Conservation (phyloP, 2,329 filamentous ascomycete species). For the Trichophyton rubrum region DNA sequence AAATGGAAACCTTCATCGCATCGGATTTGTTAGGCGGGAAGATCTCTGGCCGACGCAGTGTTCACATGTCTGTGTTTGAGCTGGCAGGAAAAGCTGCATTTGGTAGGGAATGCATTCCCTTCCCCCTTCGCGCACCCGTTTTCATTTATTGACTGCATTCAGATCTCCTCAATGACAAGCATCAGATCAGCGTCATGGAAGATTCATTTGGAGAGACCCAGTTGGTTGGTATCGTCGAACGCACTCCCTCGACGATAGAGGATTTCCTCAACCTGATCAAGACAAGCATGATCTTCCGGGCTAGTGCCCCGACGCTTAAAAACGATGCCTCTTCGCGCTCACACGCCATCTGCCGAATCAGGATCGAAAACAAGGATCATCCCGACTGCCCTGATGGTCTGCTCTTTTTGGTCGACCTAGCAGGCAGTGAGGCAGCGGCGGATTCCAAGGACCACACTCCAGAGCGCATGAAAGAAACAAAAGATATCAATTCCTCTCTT, state of each 20-base stretch:
- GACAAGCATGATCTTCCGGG: neutral
- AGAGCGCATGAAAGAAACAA: conserved; percentile 1
- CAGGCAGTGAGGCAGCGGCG: neutral
- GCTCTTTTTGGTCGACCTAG: neutral
- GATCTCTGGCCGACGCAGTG: neutral
- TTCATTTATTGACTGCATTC: neutral
- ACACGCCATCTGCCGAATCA: neutral
- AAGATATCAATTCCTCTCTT: neutral
- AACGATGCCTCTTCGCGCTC: neutral
- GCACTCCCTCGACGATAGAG: neutral
- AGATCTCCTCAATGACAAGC: neutral
- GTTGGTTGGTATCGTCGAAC: conserved; percentile 1
- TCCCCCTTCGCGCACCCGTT: too few species aligned
- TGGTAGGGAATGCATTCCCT: neutral
- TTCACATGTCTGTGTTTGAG: conserved; percentile 2
- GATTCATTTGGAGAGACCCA: neutral
- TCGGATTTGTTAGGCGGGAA: conserved; percentile 1
- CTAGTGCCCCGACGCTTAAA: neutral
- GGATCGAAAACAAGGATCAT: neutral
- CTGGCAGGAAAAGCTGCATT: neutral
- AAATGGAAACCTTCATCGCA: neutral
- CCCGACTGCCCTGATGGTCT: neutral
- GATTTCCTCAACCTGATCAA: neutral
- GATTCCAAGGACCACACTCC: neutral
- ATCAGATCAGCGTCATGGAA: neutral